Conservation (phyloP, 208 protist genomes). For the Eutreptiella sp. region DNA sequence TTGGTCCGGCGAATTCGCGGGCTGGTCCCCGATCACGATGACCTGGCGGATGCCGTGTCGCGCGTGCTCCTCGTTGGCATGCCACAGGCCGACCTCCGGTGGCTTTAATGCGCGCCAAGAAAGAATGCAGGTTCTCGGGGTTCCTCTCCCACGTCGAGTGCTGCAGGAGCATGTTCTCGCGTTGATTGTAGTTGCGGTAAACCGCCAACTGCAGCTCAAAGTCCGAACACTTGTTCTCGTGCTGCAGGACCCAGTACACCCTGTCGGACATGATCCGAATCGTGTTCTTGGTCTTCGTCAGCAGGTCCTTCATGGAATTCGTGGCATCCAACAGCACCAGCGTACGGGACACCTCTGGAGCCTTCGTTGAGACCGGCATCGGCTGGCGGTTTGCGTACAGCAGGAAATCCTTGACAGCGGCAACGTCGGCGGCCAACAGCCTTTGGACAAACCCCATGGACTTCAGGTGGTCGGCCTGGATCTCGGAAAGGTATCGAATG, state of each 20-base stretch:
- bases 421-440: background rate
- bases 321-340: constrained; percentile 16
- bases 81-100: constrained; percentile 8
- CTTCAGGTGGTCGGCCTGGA: background rate
- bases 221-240: background rate
- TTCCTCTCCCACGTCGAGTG: constrained; percentile 2
- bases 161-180: constrained; percentile 9
- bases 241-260: background rate
- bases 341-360: background rate
- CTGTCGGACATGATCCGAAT: constrained; percentile 1
- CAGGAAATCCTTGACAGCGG: background rate
- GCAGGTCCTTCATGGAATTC: constrained; percentile 9
- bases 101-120: background rate
- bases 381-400: too few species aligned
- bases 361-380: too few species aligned
- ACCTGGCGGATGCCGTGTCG: background rate
- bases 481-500: background rate
- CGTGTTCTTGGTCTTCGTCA: constrained; percentile 1
- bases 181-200: constrained; percentile 21
- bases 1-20: background rate
- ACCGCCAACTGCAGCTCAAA: background rate
- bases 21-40: constrained; percentile 19
- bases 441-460: constrained; percentile 2
- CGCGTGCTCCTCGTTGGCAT: background rate
- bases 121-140: background rate